Evolutionary conservation across 1,284 basidiomycete species (phyloP).

Genomic region (Xerocomus amazonicus): DNA sequence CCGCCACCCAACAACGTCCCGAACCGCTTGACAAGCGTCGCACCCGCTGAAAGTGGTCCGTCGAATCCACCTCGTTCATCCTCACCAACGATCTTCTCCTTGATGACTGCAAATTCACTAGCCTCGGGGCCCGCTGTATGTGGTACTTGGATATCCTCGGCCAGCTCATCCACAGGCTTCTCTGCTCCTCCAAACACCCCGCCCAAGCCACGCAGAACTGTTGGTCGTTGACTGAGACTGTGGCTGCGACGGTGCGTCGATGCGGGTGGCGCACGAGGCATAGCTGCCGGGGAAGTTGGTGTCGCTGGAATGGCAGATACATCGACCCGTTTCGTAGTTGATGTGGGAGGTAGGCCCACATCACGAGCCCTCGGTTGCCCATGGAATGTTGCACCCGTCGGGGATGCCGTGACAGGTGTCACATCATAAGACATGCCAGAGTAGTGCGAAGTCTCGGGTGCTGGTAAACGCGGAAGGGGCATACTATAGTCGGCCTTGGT

Average conservation of each 20-base stretch:
- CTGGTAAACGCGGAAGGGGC: conserved; percentile 75
- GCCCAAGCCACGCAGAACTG: conserved; percentile 38
- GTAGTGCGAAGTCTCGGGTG: conserved; percentile 76
- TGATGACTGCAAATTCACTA: conserved; percentile 44
- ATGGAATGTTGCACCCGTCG: conserved; percentile 50
- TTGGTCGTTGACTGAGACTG: conserved; percentile 71
- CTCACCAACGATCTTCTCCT: conserved; percentile 33
- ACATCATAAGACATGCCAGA: conserved; percentile 74
- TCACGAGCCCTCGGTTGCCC: conserved; percentile 63
- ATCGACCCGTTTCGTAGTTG: conserved; percentile 30
- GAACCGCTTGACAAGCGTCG: conserved; percentile 71
- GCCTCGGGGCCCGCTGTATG: conserved; percentile 59
- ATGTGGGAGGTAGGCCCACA: conserved; percentile 30
- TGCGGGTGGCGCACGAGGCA: conserved; percentile 63
- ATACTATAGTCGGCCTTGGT: conserved; percentile 74
- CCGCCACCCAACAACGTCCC: conserved; percentile 58
- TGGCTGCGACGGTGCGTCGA: conserved; percentile 70
- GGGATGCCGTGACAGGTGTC: conserved; percentile 45
- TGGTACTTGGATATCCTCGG: conserved; percentile 39
- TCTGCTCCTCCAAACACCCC: conserved; percentile 49
- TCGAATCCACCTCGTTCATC: conserved; percentile 25
- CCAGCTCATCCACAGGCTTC: conserved; percentile 40
- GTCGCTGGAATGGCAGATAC: conserved; percentile 37
- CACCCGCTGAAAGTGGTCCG: conserved; percentile 49
- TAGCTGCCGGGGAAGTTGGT: conserved; percentile 28